Evolutionary conservation across 495 filamentous ascomycete species (phyloP), one percentile per base, ranked within the genome.

Genomic region (Neurospora sp.): DNA sequence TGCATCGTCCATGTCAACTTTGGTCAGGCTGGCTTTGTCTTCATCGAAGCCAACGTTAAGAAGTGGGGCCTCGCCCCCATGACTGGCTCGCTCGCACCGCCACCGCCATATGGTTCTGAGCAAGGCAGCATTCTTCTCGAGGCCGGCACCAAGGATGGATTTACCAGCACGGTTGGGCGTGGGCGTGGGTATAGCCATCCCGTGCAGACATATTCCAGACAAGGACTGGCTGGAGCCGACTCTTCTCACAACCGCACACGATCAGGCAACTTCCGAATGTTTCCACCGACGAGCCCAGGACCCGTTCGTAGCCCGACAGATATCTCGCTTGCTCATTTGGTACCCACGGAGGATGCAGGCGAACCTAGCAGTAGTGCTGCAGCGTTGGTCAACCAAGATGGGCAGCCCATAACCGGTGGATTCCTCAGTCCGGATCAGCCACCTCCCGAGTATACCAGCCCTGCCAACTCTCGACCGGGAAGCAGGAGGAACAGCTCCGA

Each of bases 1-100:
- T 93, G 93, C 79, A 90, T 90, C 19, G 86, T 98, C 6, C 94
- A 98, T 80, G 96, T 99, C 77, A 99, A 99, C 80, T 97, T 99
- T 80, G 96, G 96, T 4, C 96, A 99, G 79, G 91, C 94, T 76
- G 96, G 96, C 48, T 99, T 98, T 77, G 96, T 98, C 21, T 99
- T 98, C 78, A 98, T 99, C 79, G 96, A 99, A 83, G 96, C 94
- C 59, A 99, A 99, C 76, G 96, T 99, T 43, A 99, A 99, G 88
- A 98, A 98, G 86, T 98, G 96, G 96, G 96, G 96, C 8, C 84
- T 99, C 71, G 96, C 96, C 69, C 96, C 96, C 15, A 96, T 96
- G 88, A 97, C 94, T 1, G 96, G 96, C 48, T 96, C 92, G 78
- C 86, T 98, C 45, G 96, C 95, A 48, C 96, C 96, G 17, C 96